Conservation (phyloP, 257 asterid species). For the Lantana camara region DNA sequence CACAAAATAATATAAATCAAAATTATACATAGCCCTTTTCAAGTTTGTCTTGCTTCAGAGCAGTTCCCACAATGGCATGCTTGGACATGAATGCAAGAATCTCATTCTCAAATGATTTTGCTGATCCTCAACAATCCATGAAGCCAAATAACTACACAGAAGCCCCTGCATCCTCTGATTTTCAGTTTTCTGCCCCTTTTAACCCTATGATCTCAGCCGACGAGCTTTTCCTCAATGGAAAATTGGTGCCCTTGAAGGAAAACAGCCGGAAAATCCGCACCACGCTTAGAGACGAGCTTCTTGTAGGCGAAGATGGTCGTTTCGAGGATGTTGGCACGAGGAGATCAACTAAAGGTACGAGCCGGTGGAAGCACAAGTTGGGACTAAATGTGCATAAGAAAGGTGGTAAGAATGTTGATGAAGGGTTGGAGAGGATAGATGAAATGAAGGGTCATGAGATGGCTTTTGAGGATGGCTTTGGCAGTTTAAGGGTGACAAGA, state of each 20-base stretch:
- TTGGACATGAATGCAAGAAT: slow-evolving; percentile 70
- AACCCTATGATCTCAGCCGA: slow-evolving; percentile 62
- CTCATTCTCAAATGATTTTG: slow-evolving; percentile 83
- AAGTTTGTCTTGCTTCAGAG: background rate
- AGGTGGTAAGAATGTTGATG: slow-evolving; percentile 35
- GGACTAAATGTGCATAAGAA: slow-evolving; percentile 58
- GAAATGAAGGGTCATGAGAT: slow-evolving; percentile 36
- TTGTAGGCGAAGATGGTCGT: slow-evolving; percentile 44
- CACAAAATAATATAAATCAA: background rate
- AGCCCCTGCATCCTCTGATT: slow-evolving; percentile 77
- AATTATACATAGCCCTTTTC: background rate
- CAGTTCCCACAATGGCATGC: slow-evolving; percentile 46
- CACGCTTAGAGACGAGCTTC: slow-evolving; percentile 73
- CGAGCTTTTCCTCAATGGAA: slow-evolving; percentile 68
- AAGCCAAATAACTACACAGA: slow-evolving; percentile 59
- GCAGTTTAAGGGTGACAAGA: slow-evolving; percentile 33
- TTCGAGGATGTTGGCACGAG: slow-evolving; percentile 29
- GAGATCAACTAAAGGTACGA: slow-evolving; percentile 30
- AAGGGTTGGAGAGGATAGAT: slow-evolving; percentile 54
- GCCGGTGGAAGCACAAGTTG: slow-evolving; percentile 67
- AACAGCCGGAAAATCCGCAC: slow-evolving; percentile 34
- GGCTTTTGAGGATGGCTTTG: slow-evolving; percentile 31
- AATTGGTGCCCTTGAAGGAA: slow-evolving; percentile 54
- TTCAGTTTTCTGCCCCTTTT: slow-evolving; percentile 56
- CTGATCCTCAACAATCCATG: slow-evolving; percentile 43